Base-by-base conservation (phyloP, 2,329 filamentous ascomycete species). In the Beauveria caledonica region DNA sequence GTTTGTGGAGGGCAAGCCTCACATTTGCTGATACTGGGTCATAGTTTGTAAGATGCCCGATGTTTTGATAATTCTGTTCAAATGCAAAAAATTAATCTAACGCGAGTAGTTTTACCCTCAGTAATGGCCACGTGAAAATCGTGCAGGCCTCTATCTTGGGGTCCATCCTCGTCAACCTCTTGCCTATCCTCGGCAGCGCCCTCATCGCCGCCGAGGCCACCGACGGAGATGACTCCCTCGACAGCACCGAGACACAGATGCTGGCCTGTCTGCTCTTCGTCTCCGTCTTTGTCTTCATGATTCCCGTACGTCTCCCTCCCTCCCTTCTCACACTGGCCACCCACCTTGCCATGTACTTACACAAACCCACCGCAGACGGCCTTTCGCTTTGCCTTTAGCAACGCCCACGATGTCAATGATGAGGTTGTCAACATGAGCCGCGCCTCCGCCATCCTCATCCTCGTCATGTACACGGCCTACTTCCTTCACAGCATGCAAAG, bases 71-170 rank as follows among this genome's bases (percentile, higher is more conserved):
- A 19, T 8, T 2, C 44, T 45, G n/a, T 21, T 9, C 13, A 7
- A 17, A 33, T 17, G 25, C 4, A 11, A 7, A 8, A 13, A 13
- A 3, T 15, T 11, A 5, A 1, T 48, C 19, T 39, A 23, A 13
- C 13, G 19, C 4, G 7, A 39, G 2, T 67, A 86, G 84, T 64
- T 85, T 77, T 54, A 75, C 76, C 0, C 66, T 78, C 39, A 69
- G 71, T 50, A 76, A 78, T 71, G 78, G 88, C 68, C 86, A 91
- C 68, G 88, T 91, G 53, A 79, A 83, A 29, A 87, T 92, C 62
- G 88, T 92, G 19, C 87, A 91, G 70, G 88, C 88, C 7, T 90
- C 88, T 0, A 77, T 92, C 45, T 77, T 92, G 17, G 89, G 88
- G 21, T 91, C 88, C 1, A 89, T 92, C 60, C 76, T 92, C n/a